Evolutionary conservation across 2,329 filamentous ascomycete species (phyloP).

Genomic region (Verticillium nonalfalfae): DNA sequence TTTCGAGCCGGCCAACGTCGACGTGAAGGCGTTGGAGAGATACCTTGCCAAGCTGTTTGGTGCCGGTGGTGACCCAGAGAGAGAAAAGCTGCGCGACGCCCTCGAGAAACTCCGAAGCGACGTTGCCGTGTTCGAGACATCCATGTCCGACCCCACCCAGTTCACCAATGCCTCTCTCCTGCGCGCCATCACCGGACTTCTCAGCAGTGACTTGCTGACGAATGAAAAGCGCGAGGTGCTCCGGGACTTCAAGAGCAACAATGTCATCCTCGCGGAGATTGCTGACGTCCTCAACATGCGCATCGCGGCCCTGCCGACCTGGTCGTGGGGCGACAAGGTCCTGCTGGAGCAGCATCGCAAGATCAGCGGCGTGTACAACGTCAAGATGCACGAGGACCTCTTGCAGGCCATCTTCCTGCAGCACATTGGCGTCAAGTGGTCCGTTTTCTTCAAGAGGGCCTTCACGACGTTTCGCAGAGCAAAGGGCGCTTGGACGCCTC

Average conservation of each 20-base stretch:
- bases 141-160: constrained; percentile 19
- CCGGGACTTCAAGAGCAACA: constrained; percentile 33
- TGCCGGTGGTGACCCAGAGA: constrained; percentile 8
- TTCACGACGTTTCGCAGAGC: constrained; percentile 23
- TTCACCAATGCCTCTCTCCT: constrained; percentile 26
- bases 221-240: constrained; percentile 34
- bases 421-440: constrained; percentile 40
- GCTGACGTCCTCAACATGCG: constrained; percentile 48
- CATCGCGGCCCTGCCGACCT: constrained; percentile 33
- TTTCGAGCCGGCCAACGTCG: constrained; percentile 30
- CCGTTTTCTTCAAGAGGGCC: constrained; percentile 31
- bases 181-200: constrained; percentile 34
- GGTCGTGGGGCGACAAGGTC: constrained; percentile 39
- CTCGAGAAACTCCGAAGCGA: constrained; percentile 22
- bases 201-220: constrained; percentile 35
- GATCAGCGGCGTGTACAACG: constrained; percentile 39
- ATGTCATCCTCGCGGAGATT: constrained; percentile 37
- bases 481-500: constrained; percentile 31
- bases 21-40: constrained; percentile 25
- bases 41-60: constrained; percentile 37
- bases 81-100: constrained; percentile 22
- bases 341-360: constrained; percentile 37
- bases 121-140: background rate
- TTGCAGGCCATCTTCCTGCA: constrained; percentile 45
- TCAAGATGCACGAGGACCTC: constrained; percentile 47